Evolutionary conservation across 129 eudicot genomes (phyloP), one percentile per base, ranked within the genome.

Genomic region (Cynara cardunculus): DNA sequence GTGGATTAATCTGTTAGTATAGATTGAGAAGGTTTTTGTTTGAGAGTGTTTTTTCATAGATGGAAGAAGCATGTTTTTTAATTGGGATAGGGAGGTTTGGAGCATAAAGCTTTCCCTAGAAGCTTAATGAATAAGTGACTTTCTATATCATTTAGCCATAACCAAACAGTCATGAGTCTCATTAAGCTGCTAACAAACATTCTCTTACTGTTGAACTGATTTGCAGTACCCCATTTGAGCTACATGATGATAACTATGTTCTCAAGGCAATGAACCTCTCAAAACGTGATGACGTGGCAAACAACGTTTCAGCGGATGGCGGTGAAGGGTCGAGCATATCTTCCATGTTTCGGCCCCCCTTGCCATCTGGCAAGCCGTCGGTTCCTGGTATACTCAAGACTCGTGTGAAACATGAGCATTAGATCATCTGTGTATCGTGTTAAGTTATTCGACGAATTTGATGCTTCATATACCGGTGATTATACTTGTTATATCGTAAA

Each of bases 341-440:
- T 13, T 75, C 44, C 69, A 77, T 81, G 82, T 84, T 80, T 71
- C 86, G 78, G 22, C 80, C 92, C 18, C 88, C 91, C 80, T 7
- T 49, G 66, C 81, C 92, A 2, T 19, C 76, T 27, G 81, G 89
- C 41, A 87, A 87, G 88, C 84, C 87, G 24, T 90, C 96, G 8
- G 89, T 91, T 81, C 99, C 99, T 30, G 99, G 99, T 53, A 94
- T 94, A 67, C 82, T 92, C 21, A 94, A 94, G 87, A 88, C 87
- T 5, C 96, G 97, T 32, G 88, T 88, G 35, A 90, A 92, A 84
- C 89, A 88, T 74, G 96, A 90, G 82, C 89, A 86, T 72, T 91
- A 91, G 89, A 41, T 32, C 31, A 16, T 81, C 41, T 84, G 86
- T 80, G 77, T 28, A 88, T 85, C 34, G 46, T 82, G 91, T 88